A percentile compares a stretch with the other conserved stretches of the same genome.
Conservation (phyloP, 768 basidiomycete species). For the Auricularia sp. region DNA sequence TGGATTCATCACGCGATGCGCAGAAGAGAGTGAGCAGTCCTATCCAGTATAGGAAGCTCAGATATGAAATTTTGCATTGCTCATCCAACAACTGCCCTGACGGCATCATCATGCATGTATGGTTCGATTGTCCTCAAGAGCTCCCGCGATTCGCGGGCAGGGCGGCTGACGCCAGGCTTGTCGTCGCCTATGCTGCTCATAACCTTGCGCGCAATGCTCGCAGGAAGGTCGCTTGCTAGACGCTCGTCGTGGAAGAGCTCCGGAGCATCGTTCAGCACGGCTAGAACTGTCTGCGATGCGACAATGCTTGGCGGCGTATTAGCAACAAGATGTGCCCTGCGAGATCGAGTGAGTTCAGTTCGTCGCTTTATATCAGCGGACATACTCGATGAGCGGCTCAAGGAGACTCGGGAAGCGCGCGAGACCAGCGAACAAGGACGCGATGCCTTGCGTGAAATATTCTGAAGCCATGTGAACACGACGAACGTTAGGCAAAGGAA, state of each 20-base stretch:
- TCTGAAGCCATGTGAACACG: slow-evolving; percentile 32
- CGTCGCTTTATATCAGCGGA: slow-evolving; percentile 9
- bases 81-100: slow-evolving; percentile 13
- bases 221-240: slow-evolving; percentile 27
- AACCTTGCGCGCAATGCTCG: slow-evolving; percentile 61
- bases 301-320: slow-evolving; percentile 30
- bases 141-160: slow-evolving; percentile 76
- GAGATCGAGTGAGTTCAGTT: slow-evolving; percentile 34
- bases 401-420: slow-evolving; percentile 54
- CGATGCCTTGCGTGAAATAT: slow-evolving; percentile 56
- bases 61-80: neutral
- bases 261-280: slow-evolving; percentile 28
- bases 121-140: slow-evolving; percentile 32
- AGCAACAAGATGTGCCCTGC: slow-evolving; percentile 58
- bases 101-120: slow-evolving; percentile 22
- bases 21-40: too few species aligned
- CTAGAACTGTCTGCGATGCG: slow-evolving; percentile 39
- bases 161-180: slow-evolving; percentile 60
- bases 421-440: slow-evolving; percentile 50
- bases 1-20: too few species aligned
- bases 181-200: slow-evolving; percentile 60
- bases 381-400: slow-evolving; percentile 57
- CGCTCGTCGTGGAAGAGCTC: slow-evolving; percentile 59
- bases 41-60: too few species aligned
- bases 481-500: slow-evolving; percentile 5